Conservation (phyloP, 2,329 filamentous ascomycete species). For the Aspergillus ochraceoroseus region DNA sequence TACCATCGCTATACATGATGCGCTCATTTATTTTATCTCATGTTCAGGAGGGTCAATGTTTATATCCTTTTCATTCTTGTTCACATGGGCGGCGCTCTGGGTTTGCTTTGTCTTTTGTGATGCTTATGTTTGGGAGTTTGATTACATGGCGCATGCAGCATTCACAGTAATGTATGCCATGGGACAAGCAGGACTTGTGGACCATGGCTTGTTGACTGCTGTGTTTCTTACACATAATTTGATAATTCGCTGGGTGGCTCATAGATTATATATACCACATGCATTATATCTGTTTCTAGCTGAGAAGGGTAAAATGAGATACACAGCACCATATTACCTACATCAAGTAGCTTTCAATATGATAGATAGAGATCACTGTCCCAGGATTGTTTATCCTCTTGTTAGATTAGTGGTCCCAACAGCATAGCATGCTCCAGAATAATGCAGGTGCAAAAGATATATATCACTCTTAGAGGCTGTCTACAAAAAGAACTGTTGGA, state of each 20-base stretch:
- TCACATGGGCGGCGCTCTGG: constrained; percentile 13
- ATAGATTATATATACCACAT: constrained; percentile 18
- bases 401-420: no score
- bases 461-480: no score
- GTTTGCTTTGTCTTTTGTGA: constrained; percentile 6
- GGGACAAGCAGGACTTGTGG: constrained; percentile 20
- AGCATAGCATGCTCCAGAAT: no score
- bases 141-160: constrained; percentile 10
- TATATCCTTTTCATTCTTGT: constrained; percentile 6
- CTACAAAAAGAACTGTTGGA: no score
- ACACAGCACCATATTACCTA: no score
- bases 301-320: no score
- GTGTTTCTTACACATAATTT: constrained; percentile 21
- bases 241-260: constrained; percentile 15
- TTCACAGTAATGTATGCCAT: constrained; percentile 17
- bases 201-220: constrained; percentile 18
- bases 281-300: constrained; percentile 9
- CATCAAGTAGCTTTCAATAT: no score
- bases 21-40: constrained; percentile 1
- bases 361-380: no score
- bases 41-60: background rate
- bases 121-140: constrained; percentile 6
- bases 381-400: no score
- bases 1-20: background rate
- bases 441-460: no score